A percentile compares a stretch with the other conserved stretches of the same genome.
Evolutionary conservation across 805 yeast species (phyloP).

Genomic region (Ogataea allantospora): DNA sequence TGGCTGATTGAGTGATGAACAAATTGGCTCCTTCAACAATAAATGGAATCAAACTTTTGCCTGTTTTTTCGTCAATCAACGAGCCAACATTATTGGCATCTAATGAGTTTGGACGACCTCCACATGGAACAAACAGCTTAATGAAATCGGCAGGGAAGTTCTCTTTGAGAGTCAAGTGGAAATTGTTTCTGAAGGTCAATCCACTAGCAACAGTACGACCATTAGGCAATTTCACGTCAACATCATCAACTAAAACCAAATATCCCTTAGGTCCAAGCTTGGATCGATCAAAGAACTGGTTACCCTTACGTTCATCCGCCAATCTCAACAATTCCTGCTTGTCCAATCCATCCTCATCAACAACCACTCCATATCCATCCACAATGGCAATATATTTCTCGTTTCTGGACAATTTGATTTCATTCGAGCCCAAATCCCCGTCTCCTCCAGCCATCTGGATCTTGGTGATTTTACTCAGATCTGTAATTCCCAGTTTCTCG

Average conservation of each 20-base stretch:
- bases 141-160: conserved; percentile 56
- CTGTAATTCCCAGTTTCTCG: conserved; percentile 64
- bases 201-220: conserved; percentile 80
- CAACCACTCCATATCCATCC: conserved; percentile 94
- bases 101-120: conserved; percentile 97
- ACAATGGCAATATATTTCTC: conserved; percentile 86
- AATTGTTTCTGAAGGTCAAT: conserved; percentile 82
- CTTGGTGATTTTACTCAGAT: conserved; percentile 60
- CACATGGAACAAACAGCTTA: conserved; percentile 94
- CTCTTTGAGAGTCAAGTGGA: conserved; percentile 73
- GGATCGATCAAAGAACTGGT: conserved; percentile 62
- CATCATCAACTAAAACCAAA: conserved; percentile 81
- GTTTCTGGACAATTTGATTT: conserved; percentile 77
- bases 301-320: conserved; percentile 75
- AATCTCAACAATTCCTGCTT: conserved; percentile 73
- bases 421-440: conserved; percentile 96
- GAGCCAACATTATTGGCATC: conserved; percentile 77
- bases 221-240: conserved; percentile 71
- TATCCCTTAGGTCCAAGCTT: conserved; percentile 76
- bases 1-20: conserved; percentile 93
- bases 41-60: conserved; percentile 75
- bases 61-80: conserved; percentile 72
- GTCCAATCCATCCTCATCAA: conserved; percentile 87
- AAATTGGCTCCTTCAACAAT: conserved; percentile 97
- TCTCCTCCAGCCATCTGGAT: conserved; percentile 99